phyloP scores from a whole-genome alignment of 805 yeast genomes.

The Metschnikowia similis region DNA sequence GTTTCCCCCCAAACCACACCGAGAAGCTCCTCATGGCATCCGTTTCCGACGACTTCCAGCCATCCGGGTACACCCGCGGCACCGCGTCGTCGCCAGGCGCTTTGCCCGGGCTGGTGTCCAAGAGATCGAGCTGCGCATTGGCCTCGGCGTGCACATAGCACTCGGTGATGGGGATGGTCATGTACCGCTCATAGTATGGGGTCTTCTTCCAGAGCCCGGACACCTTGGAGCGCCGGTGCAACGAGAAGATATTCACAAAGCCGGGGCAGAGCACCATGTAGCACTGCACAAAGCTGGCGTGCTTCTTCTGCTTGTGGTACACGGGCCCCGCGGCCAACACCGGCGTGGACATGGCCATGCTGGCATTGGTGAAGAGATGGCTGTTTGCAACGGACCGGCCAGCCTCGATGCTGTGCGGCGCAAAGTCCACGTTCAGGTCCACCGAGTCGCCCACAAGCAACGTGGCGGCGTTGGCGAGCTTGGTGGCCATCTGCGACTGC shows the following conservation, averaged over 20 bases:
- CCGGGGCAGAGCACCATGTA: constrained; percentile 71
- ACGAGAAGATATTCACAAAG: constrained; percentile 52
- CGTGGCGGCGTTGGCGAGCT: constrained; percentile 41
- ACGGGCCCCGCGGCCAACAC: constrained; percentile 62
- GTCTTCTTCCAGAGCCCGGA: constrained; percentile 45
- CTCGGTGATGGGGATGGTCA: constrained; percentile 57
- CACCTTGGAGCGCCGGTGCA: constrained; percentile 42
- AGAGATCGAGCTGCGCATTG: constrained; percentile 53
- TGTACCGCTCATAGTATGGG: constrained; percentile 47
- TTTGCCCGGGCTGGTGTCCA: constrained; percentile 39
- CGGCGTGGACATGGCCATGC: constrained; percentile 55
- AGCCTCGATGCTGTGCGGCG: constrained; percentile 13
- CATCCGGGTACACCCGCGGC: constrained; percentile 76
- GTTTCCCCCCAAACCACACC: constrained; percentile 72
- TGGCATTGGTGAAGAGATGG: constrained; percentile 48
- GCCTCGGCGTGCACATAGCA: constrained; percentile 77
- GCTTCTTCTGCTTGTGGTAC: constrained; percentile 67
- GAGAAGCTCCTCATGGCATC: constrained; percentile 76
- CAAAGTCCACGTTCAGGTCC: constrained; percentile 51
- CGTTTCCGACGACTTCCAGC: constrained; percentile 79
- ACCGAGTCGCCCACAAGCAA: constrained; percentile 51
- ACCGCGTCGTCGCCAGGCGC: constrained; percentile 54
- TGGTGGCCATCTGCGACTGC: constrained; percentile 29
- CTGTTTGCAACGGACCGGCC: constrained; percentile 48
- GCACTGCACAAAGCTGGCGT: constrained; percentile 57